Conservation (phyloP, 176 grass and related monocot species). For the Rhynchospora tenuis region DNA sequence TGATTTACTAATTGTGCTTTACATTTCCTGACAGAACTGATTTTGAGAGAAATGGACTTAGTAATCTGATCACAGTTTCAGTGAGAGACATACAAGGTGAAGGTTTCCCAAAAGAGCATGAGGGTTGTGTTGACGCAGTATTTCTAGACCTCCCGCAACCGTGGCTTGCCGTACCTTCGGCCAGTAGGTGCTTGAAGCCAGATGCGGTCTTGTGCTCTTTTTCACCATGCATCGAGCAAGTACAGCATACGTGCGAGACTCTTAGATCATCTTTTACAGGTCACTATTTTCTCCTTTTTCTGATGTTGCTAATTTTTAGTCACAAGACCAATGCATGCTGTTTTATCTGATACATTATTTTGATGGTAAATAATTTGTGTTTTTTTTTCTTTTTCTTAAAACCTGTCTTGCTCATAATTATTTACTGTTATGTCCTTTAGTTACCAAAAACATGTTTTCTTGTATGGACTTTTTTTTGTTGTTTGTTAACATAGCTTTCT, state of each 20-base stretch:
- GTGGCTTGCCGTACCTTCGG: conserved; percentile 71
- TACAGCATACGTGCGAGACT: conserved; percentile 62
- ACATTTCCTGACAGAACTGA: conserved; percentile 46
- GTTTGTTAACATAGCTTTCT: neutral
- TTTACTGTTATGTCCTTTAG: neutral
- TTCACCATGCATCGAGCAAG: conserved; percentile 97
- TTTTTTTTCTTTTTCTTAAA: neutral
- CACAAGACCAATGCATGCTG: neutral
- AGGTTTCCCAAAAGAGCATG: conserved; percentile 70
- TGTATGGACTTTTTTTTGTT: neutral
- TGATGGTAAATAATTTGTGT: neutral
- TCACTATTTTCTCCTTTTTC: conserved; percentile 7
- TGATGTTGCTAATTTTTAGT: neutral
- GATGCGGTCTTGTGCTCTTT: conserved; percentile 86
- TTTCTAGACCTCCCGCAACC: conserved; percentile 94
- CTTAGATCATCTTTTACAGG: conserved; percentile 71
- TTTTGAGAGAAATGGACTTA: conserved; percentile 78
- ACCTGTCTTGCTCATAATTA: too few relatives aligned
- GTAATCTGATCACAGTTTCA: conserved; percentile 56
- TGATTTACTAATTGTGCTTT: neutral
- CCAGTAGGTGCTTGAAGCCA: conserved; percentile 50
- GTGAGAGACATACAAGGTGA: conserved; percentile 75
- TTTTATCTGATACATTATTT: neutral
- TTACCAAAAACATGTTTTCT: neutral
- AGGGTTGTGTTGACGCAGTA: conserved; percentile 51